Evolutionary conservation across 1,139 yeast species (phyloP).

Genomic region (Hemisphaericaspora lyxosophila): DNA sequence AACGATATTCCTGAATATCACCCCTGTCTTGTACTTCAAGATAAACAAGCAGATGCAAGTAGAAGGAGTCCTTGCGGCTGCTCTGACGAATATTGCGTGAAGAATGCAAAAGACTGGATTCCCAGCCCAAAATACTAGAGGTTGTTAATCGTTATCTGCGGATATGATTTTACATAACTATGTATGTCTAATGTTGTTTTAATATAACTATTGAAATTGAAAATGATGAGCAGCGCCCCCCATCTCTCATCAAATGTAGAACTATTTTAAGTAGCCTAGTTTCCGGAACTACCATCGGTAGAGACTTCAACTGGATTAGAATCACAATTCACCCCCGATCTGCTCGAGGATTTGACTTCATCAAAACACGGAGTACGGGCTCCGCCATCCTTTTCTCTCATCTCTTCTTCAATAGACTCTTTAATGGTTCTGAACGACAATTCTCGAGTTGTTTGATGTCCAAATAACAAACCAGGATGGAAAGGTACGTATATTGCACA

Average conservation of each 20-base stretch:
- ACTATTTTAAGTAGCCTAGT: no score
- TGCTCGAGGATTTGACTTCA: no score
- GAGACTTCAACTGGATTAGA: no score
- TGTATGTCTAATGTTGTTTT: background rate
- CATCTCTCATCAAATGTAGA: no score
- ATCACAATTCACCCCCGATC: no score
- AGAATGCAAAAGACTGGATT: conserved; percentile 44
- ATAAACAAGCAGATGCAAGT: conserved; percentile 40
- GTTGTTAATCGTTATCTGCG: no score
- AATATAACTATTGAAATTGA: no score
- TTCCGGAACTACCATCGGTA: no score
- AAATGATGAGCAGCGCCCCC: no score
- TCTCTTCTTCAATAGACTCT: background rate
- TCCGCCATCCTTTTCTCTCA: conserved; percentile 1
- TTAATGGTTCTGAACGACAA: background rate
- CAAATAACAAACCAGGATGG: conserved; percentile 30
- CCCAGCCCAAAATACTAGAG: conserved; percentile 30
- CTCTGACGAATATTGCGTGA: conserved; percentile 44
- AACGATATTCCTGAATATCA: conserved; percentile 37
- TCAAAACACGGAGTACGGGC: no score
- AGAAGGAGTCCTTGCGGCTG: conserved; percentile 46
- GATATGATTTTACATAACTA: no score
- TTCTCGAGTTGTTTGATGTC: conserved; percentile 13
- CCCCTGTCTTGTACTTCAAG: conserved; percentile 48
- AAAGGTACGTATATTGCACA: conserved; percentile 20